Evolutionary conservation across 345 rosid genomes (phyloP).

Genomic region (Brassica nigra): DNA sequence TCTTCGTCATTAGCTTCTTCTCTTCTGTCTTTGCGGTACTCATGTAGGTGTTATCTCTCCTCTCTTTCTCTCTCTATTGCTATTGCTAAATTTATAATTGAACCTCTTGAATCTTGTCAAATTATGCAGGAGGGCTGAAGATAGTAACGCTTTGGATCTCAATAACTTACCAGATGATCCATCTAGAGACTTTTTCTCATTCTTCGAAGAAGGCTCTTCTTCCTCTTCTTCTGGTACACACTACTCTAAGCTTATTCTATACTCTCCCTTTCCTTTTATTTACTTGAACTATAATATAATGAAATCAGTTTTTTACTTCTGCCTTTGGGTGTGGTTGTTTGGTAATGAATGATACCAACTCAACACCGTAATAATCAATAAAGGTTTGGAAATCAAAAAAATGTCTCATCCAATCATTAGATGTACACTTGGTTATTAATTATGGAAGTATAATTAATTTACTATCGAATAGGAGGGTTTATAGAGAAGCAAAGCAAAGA

Average conservation of each 20-base stretch:
- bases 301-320: not conserved
- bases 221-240: conserved; percentile 60
- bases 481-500: conserved; percentile 74
- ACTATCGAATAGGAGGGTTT: conserved; percentile 40
- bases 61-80: conserved; percentile 1
- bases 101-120: not conserved
- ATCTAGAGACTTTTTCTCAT: conserved; percentile 54
- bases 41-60: conserved; percentile 69
- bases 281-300: not conserved
- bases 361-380: conserved; percentile 21
- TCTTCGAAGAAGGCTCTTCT: conserved; percentile 58
- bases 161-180: conserved; percentile 92
- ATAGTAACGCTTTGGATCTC: conserved; percentile 70
- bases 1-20: conserved; percentile 49
- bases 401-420: conserved; percentile 24
- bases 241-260: not conserved
- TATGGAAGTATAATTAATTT: conserved; percentile 33
- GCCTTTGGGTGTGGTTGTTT: not conserved
- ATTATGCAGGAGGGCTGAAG: conserved; percentile 68
- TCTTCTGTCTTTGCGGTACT: conserved; percentile 37
- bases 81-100: not conserved
- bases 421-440: conserved; percentile 30
- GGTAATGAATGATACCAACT: not conserved
- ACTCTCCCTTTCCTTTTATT: not conserved
- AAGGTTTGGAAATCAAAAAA: conserved; percentile 40